These are phyloP conservation scores for Bassia scoparia DNA, from an alignment of 148 eudicot species.

Conservation along the genomic window DNA sequence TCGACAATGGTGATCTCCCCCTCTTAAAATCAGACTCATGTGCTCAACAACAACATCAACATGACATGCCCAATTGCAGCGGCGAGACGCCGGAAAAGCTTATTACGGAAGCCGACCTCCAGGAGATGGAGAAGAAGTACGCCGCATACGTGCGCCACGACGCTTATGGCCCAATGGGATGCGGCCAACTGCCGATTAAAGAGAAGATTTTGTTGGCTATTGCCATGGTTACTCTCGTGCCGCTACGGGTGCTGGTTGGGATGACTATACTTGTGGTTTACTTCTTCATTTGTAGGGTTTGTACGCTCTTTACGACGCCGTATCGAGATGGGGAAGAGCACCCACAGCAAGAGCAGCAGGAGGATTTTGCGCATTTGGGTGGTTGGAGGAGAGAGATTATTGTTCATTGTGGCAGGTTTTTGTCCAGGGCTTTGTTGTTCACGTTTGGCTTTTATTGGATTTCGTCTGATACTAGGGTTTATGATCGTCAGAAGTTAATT, in stretches of 20 bases:
- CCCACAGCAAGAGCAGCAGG: conserved; percentile 31
- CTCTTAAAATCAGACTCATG: conserved; percentile 43
- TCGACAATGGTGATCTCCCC: conserved; percentile 47
- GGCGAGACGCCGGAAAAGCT: conserved; percentile 18
- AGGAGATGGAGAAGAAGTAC: conserved; percentile 65
- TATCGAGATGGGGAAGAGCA: conserved; percentile 37
- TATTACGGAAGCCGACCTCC: conserved; percentile 28
- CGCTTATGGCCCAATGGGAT: conserved; percentile 71
- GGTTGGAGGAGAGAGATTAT: conserved; percentile 76
- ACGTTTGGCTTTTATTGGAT: conserved; percentile 85
- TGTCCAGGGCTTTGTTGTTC: conserved; percentile 63
- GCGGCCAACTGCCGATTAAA: conserved; percentile 44
- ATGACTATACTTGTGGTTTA: conserved; percentile 46
- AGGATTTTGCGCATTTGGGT: conserved; percentile 63
- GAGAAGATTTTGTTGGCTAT: conserved; percentile 48
- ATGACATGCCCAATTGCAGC: conserved; percentile 16
- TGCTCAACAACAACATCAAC: not conserved
- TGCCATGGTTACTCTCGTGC: conserved; percentile 52
- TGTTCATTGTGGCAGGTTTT: conserved; percentile 51
- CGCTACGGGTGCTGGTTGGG: conserved; percentile 43
- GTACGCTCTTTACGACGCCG: conserved; percentile 53
- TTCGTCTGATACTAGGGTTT: conserved; percentile 23
- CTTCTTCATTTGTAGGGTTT: conserved; percentile 61
- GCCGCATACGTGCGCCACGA: conserved; percentile 72
- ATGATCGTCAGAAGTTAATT: conserved; percentile 18